Evolutionary conservation across 108 stramenopile species (phyloP).

Genomic region (Licmophora abbreviata): DNA sequence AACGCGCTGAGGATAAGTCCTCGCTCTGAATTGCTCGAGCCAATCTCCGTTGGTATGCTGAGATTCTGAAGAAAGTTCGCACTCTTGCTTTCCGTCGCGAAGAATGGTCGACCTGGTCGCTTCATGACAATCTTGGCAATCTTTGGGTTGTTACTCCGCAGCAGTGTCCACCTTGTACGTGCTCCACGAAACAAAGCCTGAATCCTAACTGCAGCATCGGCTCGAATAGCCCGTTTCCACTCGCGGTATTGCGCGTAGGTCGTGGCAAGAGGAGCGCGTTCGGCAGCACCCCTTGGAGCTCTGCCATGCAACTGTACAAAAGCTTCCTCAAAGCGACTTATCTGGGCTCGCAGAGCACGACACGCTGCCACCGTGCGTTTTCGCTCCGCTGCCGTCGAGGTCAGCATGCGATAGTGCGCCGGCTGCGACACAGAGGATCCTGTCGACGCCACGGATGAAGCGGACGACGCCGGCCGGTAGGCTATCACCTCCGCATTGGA

Average conservation of each 20-base stretch:
- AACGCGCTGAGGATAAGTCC: background rate
- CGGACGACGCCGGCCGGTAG: conserved; percentile 30
- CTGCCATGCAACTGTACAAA: conserved; percentile 70
- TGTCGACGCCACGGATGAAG: conserved; percentile 18
- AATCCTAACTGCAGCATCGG: conserved; percentile 79
- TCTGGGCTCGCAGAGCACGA: conserved; percentile 78
- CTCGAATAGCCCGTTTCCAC: conserved; percentile 84
- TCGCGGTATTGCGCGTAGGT: conserved; percentile 85
- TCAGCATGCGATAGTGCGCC: conserved; percentile 68
- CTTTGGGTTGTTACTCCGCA: conserved; percentile 35
- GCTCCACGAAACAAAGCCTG: conserved; percentile 75
- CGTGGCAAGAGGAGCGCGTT: conserved; percentile 78
- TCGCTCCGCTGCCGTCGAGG: conserved; percentile 77
- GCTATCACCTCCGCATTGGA: conserved; percentile 27
- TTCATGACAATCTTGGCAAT: conserved; percentile 39
- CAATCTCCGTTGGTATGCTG: conserved; percentile 73
- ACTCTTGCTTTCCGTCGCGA: conserved; percentile 4
- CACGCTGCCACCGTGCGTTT: conserved; percentile 84
- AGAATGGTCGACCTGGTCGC: conserved; percentile 24
- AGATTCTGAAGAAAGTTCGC: conserved; percentile 32
- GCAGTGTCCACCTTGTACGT: conserved; percentile 31
- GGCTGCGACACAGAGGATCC: conserved; percentile 17
- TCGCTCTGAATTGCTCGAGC: conserved; percentile 2
- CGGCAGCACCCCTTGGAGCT: conserved; percentile 71
- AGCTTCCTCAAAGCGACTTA: conserved; percentile 81